Percentiles rank a stretch among this genome's conserved stretches.
Evolutionary conservation across 805 yeast genomes (phyloP).

Genomic region (Yamadazyma kitorensis): DNA sequence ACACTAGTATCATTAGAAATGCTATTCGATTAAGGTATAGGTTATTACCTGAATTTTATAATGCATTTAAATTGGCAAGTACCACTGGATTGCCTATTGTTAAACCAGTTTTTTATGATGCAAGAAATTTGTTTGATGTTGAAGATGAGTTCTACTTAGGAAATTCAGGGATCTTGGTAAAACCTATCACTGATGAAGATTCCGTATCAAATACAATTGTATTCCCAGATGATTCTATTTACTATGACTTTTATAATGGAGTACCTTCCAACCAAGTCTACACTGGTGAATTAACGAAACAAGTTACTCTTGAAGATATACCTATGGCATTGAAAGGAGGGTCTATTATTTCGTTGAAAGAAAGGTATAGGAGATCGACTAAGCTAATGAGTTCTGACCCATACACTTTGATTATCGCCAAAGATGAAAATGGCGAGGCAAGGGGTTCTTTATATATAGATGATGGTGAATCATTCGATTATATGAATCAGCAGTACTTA

Average conservation of each 20-base stretch:
- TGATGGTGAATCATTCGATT: slow-evolving; percentile 75
- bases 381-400: slow-evolving; percentile 77
- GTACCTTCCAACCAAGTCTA: slow-evolving; percentile 8
- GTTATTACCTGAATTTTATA: slow-evolving; percentile 76
- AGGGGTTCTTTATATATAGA: slow-evolving; percentile 67
- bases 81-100: slow-evolving; percentile 65
- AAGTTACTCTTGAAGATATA: slow-evolving; percentile 53
- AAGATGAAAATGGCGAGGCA: slow-evolving; percentile 49
- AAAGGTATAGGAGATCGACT: slow-evolving; percentile 77
- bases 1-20: slow-evolving; percentile 60
- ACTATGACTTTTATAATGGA: slow-evolving; percentile 53
- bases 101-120: slow-evolving; percentile 61
- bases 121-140: slow-evolving; percentile 47
- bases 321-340: slow-evolving; percentile 85
- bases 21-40: slow-evolving; percentile 72
- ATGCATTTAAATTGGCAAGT: slow-evolving; percentile 67
- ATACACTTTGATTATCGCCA: slow-evolving; percentile 66
- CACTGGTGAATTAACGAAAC: slow-evolving; percentile 22
- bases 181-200: slow-evolving; percentile 69
- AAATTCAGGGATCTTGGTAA: slow-evolving; percentile 64
- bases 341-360: slow-evolving; percentile 61
- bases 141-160: slow-evolving; percentile 88
- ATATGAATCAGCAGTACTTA: slow-evolving; percentile 47
- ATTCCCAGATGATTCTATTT: slow-evolving; percentile 49
- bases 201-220: slow-evolving; percentile 39